Evolutionary conservation across 768 basidiomycete species (phyloP).

Genomic region (Lactifluus piperatus): DNA sequence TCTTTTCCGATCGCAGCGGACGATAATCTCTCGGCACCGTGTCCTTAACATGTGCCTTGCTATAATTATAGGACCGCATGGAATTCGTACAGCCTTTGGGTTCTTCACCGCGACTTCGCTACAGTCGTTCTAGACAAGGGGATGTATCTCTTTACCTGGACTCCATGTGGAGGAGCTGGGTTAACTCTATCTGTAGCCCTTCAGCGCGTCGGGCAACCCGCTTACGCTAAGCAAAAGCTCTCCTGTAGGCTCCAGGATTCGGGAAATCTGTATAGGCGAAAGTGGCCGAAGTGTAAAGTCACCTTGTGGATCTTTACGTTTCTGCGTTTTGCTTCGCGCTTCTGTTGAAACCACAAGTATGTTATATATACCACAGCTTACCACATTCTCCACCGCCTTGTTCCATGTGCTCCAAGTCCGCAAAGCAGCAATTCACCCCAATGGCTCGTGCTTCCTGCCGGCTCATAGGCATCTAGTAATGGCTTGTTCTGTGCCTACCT

Average conservation of each 20-base stretch:
- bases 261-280: not conserved
- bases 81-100: too few relatives aligned
- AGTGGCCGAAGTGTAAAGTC: not conserved
- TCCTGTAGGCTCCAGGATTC: not conserved
- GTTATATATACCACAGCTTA: not conserved
- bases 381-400: not conserved
- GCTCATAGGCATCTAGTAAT: not conserved
- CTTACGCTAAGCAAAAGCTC: not conserved
- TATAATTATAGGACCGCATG: not conserved
- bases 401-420: not conserved
- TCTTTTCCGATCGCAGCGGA: not conserved
- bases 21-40: not conserved
- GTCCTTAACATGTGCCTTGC: not conserved
- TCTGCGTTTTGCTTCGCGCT: not conserved
- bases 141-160: too few relatives aligned
- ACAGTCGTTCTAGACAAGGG: too few relatives aligned
- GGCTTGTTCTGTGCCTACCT: not conserved
- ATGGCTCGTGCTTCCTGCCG: not conserved
- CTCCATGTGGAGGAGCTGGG: too few relatives aligned
- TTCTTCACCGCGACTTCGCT: too few relatives aligned
- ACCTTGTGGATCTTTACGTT: not conserved
- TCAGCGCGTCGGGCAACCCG: too few relatives aligned
- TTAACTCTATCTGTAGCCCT: not conserved
- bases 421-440: not conserved
- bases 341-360: not conserved